Evolutionary conservation across 2,329 filamentous ascomycete genomes (phyloP).

Genomic region (Xenoacremonium recifei): DNA sequence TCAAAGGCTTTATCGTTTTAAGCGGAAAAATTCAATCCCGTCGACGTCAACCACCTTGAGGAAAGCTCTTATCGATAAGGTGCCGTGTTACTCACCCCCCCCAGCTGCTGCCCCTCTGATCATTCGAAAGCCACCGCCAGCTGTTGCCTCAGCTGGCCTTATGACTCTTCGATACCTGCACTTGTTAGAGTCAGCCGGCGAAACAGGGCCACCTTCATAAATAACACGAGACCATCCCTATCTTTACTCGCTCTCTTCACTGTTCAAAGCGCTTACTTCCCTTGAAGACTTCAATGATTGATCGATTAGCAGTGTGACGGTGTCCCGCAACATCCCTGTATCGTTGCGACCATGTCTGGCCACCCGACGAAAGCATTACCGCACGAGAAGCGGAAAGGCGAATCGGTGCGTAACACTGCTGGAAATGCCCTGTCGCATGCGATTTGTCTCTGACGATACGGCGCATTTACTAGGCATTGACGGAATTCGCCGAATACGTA

Average conservation of each 20-base stretch:
- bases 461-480: conserved; percentile 65
- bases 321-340: conserved; percentile 19
- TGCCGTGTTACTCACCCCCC: conserved; percentile 5
- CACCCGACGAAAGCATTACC: conserved; percentile 61
- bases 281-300: conserved; percentile 25
- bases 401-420: conserved; percentile 61
- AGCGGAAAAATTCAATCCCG: too few species aligned
- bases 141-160: conserved; percentile 6
- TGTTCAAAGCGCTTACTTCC: too few species aligned
- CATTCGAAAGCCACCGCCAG: not conserved
- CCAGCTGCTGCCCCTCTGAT: too few species aligned
- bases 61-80: conserved; percentile 21
- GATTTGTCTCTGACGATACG: conserved; percentile 9
- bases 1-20: too few species aligned
- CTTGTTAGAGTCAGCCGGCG: conserved; percentile 27
- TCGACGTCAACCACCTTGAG: too few species aligned
- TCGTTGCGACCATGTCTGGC: conserved; percentile 45
- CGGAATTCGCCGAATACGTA: conserved; percentile 96
- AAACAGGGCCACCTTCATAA: conserved; percentile 11
- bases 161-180: conserved; percentile 22
- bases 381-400: conserved; percentile 82
- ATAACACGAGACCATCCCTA: not conserved
- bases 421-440: too few species aligned
- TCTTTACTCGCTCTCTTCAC: too few species aligned
- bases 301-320: conserved; percentile 22